A percentile compares a stretch with the other conserved stretches of the same genome.
Conservation (phyloP, 352 stramenopile genomes). For the Pythium aquatile region DNA sequence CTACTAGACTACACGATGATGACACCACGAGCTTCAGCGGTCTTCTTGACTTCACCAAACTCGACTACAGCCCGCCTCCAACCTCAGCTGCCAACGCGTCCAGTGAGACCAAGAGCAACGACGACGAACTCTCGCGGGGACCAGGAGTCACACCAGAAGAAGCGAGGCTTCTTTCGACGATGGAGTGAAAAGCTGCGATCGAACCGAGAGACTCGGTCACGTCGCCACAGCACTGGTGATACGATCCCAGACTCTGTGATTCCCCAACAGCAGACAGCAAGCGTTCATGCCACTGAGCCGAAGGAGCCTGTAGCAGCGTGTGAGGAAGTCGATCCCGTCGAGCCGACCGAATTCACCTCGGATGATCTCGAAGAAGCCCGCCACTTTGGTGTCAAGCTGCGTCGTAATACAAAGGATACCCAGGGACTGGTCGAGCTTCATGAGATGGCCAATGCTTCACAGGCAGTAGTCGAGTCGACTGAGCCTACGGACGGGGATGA, state of each 20-base stretch:
- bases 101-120: not conserved
- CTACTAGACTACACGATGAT: not conserved
- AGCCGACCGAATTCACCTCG: no score
- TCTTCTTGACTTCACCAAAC: constrained; percentile 7
- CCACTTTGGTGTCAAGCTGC: constrained; percentile 2
- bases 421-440: constrained; percentile 1
- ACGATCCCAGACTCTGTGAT: not conserved
- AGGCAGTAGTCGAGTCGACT: not conserved
- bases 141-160: not conserved
- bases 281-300: not conserved
- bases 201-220: constrained; percentile 1
- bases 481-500: not conserved
- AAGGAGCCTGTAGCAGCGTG: not conserved
- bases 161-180: not conserved
- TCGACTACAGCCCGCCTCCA: constrained; percentile 3
- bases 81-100: not conserved
- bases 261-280: not conserved
- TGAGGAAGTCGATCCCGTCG: no score
- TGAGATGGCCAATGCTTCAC: not conserved
- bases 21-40: constrained; percentile 1
- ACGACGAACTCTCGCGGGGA: not conserved
- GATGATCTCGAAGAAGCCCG: not conserved
- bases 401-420: not conserved
- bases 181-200: not conserved
- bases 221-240: constrained; percentile 10